Evolutionary conservation across 2,329 filamentous ascomycete genomes (phyloP), one percentile per base, ranked within the genome.

Genomic region (Xylariaceae sp.): DNA sequence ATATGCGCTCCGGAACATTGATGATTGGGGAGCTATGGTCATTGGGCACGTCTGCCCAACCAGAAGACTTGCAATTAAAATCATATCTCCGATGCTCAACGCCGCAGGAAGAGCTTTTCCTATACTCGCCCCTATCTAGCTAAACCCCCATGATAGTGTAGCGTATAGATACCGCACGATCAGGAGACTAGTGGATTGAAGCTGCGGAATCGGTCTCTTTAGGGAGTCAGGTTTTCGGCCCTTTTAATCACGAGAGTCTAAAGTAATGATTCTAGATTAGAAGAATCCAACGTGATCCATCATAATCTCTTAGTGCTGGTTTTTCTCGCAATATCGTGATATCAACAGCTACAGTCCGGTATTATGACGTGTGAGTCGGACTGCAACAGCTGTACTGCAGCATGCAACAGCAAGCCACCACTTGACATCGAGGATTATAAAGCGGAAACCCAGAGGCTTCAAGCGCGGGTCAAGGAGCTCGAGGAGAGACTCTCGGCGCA

Each of bases 361-460:
- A 57, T 28, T 1, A 62, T 62, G 62, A 26, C 53, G n/a, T 64
- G 62, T 45, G 47, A 62, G 37, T 60, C 53, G 12, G 59, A 56
- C 16, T 64, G 62, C 34, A 53, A 54, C 16, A 50, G 24, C 54
- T 60, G 62, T 49, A 17, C 46, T 29, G 28, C 46, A 34, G 11
- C 59, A 16, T 58, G 55, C 46, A 60, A 47, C 40, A 46, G 29
- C 51, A 58, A 55, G 33, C 49, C 58, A 33, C 48, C 44, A 8
- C 50, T 24, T 5, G 67, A 69, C 51, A 69, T 69, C 44, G 67
- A 69, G 56, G 66, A 67, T 41, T 69, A 66, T 37, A 63, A 65
- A 53, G 58, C 56, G 26, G 65, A 68, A 53, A 49, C 65, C 3
- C 34, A 63, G 14, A 62, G 58, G 26, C 65, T 69, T 2, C 60